phyloP scores from a whole-genome alignment of 352 stramenopile genomes.

The Detonula confervacea region DNA sequence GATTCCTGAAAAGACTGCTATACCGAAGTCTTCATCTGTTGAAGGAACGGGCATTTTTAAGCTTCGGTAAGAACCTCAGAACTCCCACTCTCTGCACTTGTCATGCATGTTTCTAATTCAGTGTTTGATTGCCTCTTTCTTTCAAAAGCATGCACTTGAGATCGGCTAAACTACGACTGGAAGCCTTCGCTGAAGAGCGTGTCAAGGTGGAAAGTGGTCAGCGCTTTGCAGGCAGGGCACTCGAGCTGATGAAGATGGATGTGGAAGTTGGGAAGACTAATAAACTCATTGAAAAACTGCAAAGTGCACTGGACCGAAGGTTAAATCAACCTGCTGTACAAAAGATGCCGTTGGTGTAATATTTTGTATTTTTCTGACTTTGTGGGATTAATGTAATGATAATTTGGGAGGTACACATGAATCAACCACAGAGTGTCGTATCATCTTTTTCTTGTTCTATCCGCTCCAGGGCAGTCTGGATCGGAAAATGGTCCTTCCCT shows the following conservation, averaged over 20 bases:
- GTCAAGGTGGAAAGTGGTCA: background rate
- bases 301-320: too few relatives aligned
- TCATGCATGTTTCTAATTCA: background rate
- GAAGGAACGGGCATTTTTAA: slow-evolving; percentile 13
- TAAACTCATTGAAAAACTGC: slow-evolving; percentile 9
- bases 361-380: too few relatives aligned
- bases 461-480: too few relatives aligned
- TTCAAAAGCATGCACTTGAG: slow-evolving; percentile 37
- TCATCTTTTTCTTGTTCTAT: too few relatives aligned
- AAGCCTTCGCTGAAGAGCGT: slow-evolving; percentile 21
- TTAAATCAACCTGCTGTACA: background rate
- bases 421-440: too few relatives aligned
- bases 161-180: slow-evolving; percentile 37
- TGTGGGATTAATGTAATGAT: too few relatives aligned
- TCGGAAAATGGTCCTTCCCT: too few relatives aligned
- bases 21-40: background rate
- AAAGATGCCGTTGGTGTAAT: background rate
- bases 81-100: background rate
- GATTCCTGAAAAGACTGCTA: slow-evolving; percentile 28
- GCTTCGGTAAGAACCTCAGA: slow-evolving; percentile 25
- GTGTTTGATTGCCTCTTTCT: background rate
- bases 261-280: slow-evolving; percentile 1
- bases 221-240: background rate
- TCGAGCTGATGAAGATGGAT: slow-evolving; percentile 2
- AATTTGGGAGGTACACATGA: too few relatives aligned